Evolutionary conservation across 805 yeast genomes (phyloP), one percentile per base, ranked within the genome.

Genomic region (Komagataella mondaviorum): DNA sequence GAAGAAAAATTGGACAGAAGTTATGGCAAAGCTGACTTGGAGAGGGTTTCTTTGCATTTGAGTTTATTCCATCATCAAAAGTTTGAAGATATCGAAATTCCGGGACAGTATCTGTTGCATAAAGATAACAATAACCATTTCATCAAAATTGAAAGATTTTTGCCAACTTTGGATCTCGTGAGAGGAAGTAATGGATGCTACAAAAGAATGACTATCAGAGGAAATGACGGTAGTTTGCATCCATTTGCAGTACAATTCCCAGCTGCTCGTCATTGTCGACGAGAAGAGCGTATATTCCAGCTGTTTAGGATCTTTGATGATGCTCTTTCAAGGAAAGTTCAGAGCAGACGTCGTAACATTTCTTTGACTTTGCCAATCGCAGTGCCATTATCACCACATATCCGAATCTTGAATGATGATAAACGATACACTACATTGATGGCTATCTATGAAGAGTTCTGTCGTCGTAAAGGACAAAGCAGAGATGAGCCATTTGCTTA

Each of bases 61-160:
- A 85, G 95, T 63, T 96, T 90, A 63, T 93, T 95, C 79, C 99
- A 93, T 67, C 96, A 93, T 64, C 98, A 93, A 65, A 91, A 89
- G 67, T 93, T 93, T 63, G 99, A 93, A 64, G 99, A 93, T 49
- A 88, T 93, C 53, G 99, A 93, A 64, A 82, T 93, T 53, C 99
- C 99, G 0, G 99, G 99, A 1, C 99, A 93, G 63, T 93, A 93
- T 61, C 70, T 90, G 62, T 72, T 88, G 69, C 86, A 88, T 64
- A 85, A 83, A 63, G 98, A 91, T 60, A 88, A 75, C 65, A 88
- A 77, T 65, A 66, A 78, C n/a, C 96, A 91, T 64, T 95, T 93
- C 64, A 77, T 88, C 49, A 93, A 93, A 73, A 87, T 93, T 60
- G 97, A 89, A 55, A 74, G 99, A 53, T 95, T 93, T 68, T 69